Evolutionary conservation across 116 monocot species (phyloP), one percentile per base, ranked within the genome.

Genomic region (Posidonia oceanica): DNA sequence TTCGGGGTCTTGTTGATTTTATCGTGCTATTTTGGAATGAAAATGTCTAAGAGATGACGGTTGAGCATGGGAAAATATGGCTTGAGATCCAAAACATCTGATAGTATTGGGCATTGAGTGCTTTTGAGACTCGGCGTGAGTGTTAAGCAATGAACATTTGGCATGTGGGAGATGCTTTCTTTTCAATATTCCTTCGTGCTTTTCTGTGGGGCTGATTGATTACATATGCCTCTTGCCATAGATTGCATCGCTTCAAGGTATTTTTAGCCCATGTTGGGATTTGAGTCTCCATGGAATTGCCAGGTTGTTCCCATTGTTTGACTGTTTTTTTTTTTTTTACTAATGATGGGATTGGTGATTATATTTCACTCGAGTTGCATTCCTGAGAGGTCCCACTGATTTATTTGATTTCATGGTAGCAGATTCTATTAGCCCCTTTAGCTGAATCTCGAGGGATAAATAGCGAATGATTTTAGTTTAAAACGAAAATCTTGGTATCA

Each of bases 81-180:
- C 61, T 61, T 61, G 61, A 61, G 36, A 29, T 29, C 14, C 61
- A 36, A 61, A 61, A 36, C 61, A 61, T 61, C 29, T 8, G 61
- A 61, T 36, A 61, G 11, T 8, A 5, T 42, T 42, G 7, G 42
- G 8, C 42, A 8, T 48, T 48, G 48, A 56, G 58, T 58, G 58
- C 17, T 16, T 58, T 58, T n/a, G 58, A 58, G 48, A 10, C 48
- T 21, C 2, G 16, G 62, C 22, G 29, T 62, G 62, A 37, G 36
- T 62, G 36, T 5, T 62, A 36, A 37, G 62, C 36, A 36, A 62
- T 2, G 13, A 21, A 7, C 36, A 10, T 48, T 48, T 61, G 11
- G 51, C 44, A 51, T 67, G 44, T 67, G 44, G 52, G 8, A 22
- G 12, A 18, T 67, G 44, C 36, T 62, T 23, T 36, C 13, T 62